phyloP scores from a whole-genome alignment of 202 grass and related monocot species.

The Saccharum hybrid region DNA sequence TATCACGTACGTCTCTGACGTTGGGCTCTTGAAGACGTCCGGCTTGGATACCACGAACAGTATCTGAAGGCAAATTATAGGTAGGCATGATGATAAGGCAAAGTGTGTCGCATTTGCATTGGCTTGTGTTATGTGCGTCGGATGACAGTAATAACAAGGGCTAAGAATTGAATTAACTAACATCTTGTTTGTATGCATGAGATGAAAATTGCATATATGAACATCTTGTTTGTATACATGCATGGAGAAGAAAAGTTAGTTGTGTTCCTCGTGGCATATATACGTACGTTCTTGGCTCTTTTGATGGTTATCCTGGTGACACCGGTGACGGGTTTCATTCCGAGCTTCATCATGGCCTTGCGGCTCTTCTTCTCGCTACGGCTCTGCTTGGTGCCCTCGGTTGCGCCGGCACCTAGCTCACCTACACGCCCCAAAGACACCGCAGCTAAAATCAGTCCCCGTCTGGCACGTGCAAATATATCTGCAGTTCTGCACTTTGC shows the following conservation, averaged over 20 bases:
- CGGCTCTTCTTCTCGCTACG: constrained; percentile 93
- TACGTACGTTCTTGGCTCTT: constrained; percentile 78
- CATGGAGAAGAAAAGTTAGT: no score
- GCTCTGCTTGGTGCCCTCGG: constrained; percentile 73
- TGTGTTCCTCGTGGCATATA: no score
- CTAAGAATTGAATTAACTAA: background rate
- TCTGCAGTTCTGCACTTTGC: no score
- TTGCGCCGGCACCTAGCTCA: constrained; percentile 56
- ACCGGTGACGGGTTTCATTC: constrained; percentile 82
- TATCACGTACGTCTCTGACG: constrained; percentile 87
- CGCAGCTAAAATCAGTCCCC: background rate
- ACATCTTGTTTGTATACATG: no score
- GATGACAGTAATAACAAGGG: background rate
- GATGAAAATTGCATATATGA: no score
- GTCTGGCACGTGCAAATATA: background rate
- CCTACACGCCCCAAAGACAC: constrained; percentile 29
- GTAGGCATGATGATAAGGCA: background rate
- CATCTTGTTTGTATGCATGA: background rate
- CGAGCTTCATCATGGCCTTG: constrained; percentile 95
- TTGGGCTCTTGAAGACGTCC: constrained; percentile 92
- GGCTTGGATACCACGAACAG: constrained; percentile 87
- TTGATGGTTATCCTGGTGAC: constrained; percentile 85
- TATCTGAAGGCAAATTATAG: constrained; percentile 49
- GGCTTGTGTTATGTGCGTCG: no score
- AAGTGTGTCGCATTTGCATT: no score